Conservation (phyloP, 257 asterid genomes). For the Solanum sejunctum region DNA sequence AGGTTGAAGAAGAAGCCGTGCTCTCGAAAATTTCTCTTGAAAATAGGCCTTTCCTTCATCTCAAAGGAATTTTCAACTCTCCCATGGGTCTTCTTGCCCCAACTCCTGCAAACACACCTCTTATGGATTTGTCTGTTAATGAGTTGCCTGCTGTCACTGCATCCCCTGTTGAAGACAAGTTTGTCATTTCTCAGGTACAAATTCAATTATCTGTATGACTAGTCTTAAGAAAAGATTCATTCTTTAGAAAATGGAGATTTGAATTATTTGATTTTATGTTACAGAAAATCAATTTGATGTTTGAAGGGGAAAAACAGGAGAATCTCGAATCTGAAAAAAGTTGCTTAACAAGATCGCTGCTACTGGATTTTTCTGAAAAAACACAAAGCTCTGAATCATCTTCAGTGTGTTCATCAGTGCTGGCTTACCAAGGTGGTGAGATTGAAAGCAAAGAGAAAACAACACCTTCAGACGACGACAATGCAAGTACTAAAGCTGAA, state of each 20-base stretch:
- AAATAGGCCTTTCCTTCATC: constrained; percentile 30
- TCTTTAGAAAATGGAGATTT: not conserved
- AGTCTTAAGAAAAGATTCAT: not conserved
- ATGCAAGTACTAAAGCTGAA: constrained; percentile 39
- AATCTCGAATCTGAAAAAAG: constrained; percentile 21
- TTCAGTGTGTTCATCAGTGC: constrained; percentile 38
- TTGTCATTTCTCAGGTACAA: constrained; percentile 43
- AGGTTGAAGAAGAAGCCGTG: constrained; percentile 82
- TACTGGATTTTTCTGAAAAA: constrained; percentile 68
- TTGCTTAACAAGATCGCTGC: constrained; percentile 56
- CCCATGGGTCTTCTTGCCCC: constrained; percentile 59
- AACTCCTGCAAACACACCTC: constrained; percentile 88
- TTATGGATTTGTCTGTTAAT: constrained; percentile 18
- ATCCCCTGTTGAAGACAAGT: constrained; percentile 24
- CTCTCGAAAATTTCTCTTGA: constrained; percentile 31
- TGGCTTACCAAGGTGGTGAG: constrained; percentile 21
- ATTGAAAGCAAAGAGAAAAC: constrained; percentile 15
- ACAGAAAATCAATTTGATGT: constrained; percentile 25
- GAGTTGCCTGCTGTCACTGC: constrained; percentile 10
- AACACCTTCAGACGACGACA: constrained; percentile 32
- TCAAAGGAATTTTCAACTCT: constrained; percentile 37
- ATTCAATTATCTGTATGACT: not conserved
- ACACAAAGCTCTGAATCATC: constrained; percentile 25
- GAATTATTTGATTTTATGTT: not conserved
- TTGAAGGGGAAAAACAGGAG: constrained; percentile 23